A percentile compares a stretch with the other conserved stretches of the same genome.
These are phyloP conservation scores for Microdochium paspali DNA, from an alignment of 2,329 filamentous ascomycete genomes.

Conservation along the genomic window DNA sequence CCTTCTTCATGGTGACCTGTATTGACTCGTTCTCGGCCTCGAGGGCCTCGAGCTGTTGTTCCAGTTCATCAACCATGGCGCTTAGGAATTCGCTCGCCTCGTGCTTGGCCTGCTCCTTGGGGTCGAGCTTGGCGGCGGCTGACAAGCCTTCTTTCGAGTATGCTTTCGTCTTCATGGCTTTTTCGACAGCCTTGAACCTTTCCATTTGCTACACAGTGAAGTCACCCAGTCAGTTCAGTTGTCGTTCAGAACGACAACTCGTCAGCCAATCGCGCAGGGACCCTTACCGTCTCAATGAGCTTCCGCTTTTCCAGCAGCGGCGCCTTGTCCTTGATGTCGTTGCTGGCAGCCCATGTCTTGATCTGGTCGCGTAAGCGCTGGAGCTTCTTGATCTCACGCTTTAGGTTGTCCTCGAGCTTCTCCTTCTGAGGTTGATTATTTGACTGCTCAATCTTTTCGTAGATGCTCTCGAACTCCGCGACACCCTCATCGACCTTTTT, in stretches of 20 bases:
- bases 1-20: slow-evolving; percentile 87
- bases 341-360: slow-evolving; percentile 97
- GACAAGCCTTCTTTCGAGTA: slow-evolving; percentile 97
- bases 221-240: slow-evolving; percentile 2
- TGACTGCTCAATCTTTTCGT: slow-evolving; percentile 94
- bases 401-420: slow-evolving; percentile 95
- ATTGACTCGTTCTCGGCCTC: slow-evolving; percentile 85
- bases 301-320: slow-evolving; percentile 88
- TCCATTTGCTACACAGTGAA: slow-evolving; percentile 78
- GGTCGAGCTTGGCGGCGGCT: slow-evolving; percentile 85
- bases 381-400: slow-evolving; percentile 99
- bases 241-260: not conserved
- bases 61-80: slow-evolving; percentile 82
- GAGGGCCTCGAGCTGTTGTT: slow-evolving; percentile 83
- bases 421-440: slow-evolving; percentile 93
- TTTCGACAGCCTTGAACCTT: slow-evolving; percentile 99
- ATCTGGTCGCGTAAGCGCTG: slow-evolving; percentile 96
- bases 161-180: slow-evolving; percentile 99
- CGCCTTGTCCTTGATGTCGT: slow-evolving; percentile 99
- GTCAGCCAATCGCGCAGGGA: not conserved
- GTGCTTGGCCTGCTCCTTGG: slow-evolving; percentile 92
- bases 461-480: slow-evolving; percentile 83
- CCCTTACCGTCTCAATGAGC: slow-evolving; percentile 87
- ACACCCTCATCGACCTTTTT: slow-evolving; percentile 96
- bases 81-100: slow-evolving; percentile 82